phyloP scores from a whole-genome alignment of 2,329 filamentous ascomycete species.

The Sporothrix humicola region DNA sequence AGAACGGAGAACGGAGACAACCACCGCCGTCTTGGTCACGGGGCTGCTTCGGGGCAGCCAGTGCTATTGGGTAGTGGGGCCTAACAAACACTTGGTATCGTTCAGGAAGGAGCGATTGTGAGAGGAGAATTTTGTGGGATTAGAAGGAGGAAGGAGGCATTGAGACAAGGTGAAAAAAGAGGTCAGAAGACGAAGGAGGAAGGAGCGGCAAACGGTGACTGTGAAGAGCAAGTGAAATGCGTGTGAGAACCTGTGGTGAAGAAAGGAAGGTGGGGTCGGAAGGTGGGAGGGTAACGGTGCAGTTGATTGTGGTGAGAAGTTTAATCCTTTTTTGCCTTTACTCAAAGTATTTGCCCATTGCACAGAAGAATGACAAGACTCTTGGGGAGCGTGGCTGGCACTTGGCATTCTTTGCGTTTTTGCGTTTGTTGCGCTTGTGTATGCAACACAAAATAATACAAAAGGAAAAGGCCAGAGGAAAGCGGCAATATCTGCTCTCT shows the following conservation, averaged over 20 bases:
- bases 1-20: not conserved
- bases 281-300: not conserved
- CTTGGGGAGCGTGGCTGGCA: conserved; percentile 11
- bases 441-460: not conserved
- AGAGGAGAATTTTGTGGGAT: not conserved
- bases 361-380: conserved; percentile 10
- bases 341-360: not conserved
- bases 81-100: not conserved
- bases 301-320: conserved; percentile 20
- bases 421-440: not conserved
- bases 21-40: not conserved
- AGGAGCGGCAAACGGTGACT: not conserved
- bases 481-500: not conserved
- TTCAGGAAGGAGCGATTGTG: conserved; percentile 7
- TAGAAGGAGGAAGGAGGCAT: not conserved
- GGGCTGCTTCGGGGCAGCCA: conserved; percentile 7
- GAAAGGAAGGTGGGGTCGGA: not conserved
- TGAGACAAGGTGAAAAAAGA: not conserved
- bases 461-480: not conserved
- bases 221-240: not conserved
- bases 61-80: not conserved
- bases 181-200: not conserved
- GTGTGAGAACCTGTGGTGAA: not conserved
- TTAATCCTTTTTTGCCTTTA: conserved; percentile 9
- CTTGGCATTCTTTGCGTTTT: conserved; percentile 12